Conservation (phyloP, 352 stramenopile genomes). For the Pythium graminicola region DNA sequence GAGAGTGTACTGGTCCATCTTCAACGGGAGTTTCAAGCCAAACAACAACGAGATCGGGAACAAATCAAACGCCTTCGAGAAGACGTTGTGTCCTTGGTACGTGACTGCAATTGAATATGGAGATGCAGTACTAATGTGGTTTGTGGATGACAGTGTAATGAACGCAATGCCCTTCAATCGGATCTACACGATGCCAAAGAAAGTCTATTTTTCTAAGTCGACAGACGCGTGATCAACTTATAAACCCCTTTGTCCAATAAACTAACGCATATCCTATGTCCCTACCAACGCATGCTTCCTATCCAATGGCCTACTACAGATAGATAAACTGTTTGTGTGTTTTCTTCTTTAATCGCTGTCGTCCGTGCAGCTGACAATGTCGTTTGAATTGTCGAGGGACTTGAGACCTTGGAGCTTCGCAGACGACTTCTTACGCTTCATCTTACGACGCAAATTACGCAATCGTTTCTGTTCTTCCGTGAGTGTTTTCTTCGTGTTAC, state of each 20-base stretch:
- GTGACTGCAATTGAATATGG: too few species aligned
- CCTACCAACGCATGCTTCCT: neutral
- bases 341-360: conserved; percentile 25
- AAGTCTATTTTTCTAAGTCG: conserved; percentile 33
- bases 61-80: conserved; percentile 46
- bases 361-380: conserved; percentile 24
- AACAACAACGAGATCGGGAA: conserved; percentile 43
- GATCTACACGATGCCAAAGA: conserved; percentile 55
- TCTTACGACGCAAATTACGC: conserved; percentile 67
- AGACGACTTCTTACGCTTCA: conserved; percentile 60
- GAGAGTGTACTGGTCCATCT: conserved; percentile 55
- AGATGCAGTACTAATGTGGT: neutral
- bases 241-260: conserved; percentile 9
- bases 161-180: conserved; percentile 41
- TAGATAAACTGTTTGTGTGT: too few species aligned
- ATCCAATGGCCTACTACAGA: too few species aligned
- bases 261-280: neutral
- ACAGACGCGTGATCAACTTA: neutral
- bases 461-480: conserved; percentile 54
- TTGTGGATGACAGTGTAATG: conserved; percentile 39
- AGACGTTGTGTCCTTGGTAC: conserved; percentile 49
- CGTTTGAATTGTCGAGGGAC: conserved; percentile 7
- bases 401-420: conserved; percentile 38
- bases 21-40: conserved; percentile 33
- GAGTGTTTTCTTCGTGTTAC: conserved; percentile 26